Percentiles rank a stretch among this genome's conserved stretches.
These are phyloP conservation scores for Colletotrichum sp. DNA, from an alignment of 2,329 filamentous ascomycete species.

Conservation along the genomic window DNA sequence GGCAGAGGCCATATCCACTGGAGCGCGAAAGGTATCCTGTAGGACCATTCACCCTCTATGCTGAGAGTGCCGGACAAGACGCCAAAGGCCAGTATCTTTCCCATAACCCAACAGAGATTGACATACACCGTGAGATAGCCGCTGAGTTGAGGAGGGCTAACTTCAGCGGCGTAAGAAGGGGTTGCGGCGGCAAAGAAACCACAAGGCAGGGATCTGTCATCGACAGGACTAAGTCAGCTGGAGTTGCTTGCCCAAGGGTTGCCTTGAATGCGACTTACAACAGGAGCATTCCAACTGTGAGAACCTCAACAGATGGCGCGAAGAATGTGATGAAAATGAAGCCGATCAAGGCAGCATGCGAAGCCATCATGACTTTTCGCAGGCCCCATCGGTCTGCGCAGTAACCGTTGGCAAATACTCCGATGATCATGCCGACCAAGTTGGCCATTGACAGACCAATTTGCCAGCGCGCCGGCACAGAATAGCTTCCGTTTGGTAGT, in stretches of 20 bases:
- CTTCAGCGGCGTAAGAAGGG: conserved; percentile 47
- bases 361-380: conserved; percentile 44
- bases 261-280: conserved; percentile 32
- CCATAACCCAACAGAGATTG: conserved; percentile 47
- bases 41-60: conserved; percentile 25
- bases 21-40: conserved; percentile 40
- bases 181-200: conserved; percentile 48
- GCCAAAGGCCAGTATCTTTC: conserved; percentile 44
- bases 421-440: conserved; percentile 33
- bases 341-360: conserved; percentile 40
- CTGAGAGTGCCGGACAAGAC: conserved; percentile 40
- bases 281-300: conserved; percentile 48
- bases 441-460: conserved; percentile 37
- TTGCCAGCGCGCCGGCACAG: conserved; percentile 46
- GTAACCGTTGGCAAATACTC: conserved; percentile 43
- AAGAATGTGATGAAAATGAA: conserved; percentile 56
- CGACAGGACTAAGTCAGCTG: background rate
- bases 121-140: conserved; percentile 45
- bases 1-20: conserved; percentile 42
- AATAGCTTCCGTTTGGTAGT: conserved; percentile 31
- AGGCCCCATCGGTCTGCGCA: conserved; percentile 45
- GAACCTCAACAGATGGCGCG: conserved; percentile 44
- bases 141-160: conserved; percentile 43
- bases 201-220: conserved; percentile 38
- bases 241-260: background rate